Percentiles rank a stretch among this genome's conserved stretches.
These are phyloP conservation scores for Neospora caninum DNA, from an alignment of 169 alveolate species.

Conservation along the genomic window DNA sequence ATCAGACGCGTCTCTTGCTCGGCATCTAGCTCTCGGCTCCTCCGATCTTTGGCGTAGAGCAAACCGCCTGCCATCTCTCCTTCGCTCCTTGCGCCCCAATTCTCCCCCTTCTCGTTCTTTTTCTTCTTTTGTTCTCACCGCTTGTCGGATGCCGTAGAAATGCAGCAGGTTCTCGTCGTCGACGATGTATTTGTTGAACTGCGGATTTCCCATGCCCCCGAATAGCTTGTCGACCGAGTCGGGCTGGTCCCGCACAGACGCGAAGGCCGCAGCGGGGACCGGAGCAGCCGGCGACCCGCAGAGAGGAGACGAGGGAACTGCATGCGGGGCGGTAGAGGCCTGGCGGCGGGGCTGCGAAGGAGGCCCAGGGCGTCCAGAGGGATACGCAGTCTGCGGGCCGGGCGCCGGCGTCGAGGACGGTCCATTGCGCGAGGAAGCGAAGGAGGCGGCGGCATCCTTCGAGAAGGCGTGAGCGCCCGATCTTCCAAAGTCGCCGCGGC, in stretches of 20 bases:
- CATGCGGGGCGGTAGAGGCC: not conserved
- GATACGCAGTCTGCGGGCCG: not conserved
- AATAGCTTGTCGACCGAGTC: not conserved
- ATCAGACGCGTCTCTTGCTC: no score
- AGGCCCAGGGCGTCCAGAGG: no score
- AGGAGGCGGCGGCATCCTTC: no score
- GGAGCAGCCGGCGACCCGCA: not conserved
- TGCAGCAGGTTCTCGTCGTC: constrained; percentile 61
- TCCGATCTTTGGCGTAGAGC: no score
- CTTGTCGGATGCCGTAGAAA: constrained; percentile 63
- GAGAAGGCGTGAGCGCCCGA: no score
- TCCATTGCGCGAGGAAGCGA: not conserved
- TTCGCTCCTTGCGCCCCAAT: no score
- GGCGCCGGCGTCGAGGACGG: not conserved
- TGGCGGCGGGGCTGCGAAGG: not conserved
- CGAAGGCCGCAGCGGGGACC: not conserved
- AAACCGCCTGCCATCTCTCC: no score
- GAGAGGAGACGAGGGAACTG: not conserved
- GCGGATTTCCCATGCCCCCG: constrained; percentile 49
- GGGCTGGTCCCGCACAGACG: not conserved
- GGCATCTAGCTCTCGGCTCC: no score
- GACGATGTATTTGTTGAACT: constrained; percentile 49
- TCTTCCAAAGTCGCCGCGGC: no score
- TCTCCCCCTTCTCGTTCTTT: not conserved
- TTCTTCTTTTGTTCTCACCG: constrained; percentile 11